A percentile compares a stretch with the other conserved stretches of the same genome.
phyloP scores from a whole-genome alignment of 495 filamentous ascomycete genomes.

The Penicillium malachiteum region DNA sequence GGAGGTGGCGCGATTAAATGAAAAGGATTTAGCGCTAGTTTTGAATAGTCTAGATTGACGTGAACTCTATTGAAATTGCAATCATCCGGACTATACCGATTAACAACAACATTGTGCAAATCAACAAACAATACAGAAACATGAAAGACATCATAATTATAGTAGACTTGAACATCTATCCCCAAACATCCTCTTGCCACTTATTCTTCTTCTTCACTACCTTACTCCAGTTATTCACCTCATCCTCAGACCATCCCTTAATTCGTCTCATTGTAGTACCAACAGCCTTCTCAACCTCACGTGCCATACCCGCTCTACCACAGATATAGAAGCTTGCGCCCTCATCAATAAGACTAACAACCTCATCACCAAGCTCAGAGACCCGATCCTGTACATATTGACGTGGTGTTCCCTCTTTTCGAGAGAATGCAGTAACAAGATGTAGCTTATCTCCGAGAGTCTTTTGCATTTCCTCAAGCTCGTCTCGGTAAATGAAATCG shows the following conservation, averaged over 20 bases:
- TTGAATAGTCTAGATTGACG: too few species aligned
- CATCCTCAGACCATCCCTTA: conserved; percentile 36
- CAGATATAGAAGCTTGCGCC: conserved; percentile 50
- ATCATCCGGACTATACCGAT: too few species aligned
- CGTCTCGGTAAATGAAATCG: conserved; percentile 45
- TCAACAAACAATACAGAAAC: too few species aligned
- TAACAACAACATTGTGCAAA: background rate
- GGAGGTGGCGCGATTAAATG: too few species aligned
- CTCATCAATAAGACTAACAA: conserved; percentile 35
- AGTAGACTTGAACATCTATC: background rate
- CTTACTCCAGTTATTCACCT: conserved; percentile 42
- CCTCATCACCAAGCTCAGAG: conserved; percentile 31
- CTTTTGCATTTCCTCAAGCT: conserved; percentile 31
- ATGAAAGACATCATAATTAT: background rate
- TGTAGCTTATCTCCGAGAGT: conserved; percentile 23
- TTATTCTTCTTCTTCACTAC: conserved; percentile 44
- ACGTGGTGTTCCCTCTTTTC: conserved; percentile 17
- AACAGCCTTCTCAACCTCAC: conserved; percentile 47
- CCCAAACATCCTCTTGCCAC: conserved; percentile 53
- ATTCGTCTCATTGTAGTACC: conserved; percentile 23
- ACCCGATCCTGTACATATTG: conserved; percentile 45
- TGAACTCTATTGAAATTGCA: background rate
- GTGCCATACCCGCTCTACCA: conserved; percentile 50
- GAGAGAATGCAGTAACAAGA: conserved; percentile 39
- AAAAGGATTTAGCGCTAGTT: too few species aligned